These are phyloP conservation scores for Trifolium repens DNA, from an alignment of 306 rosid genomes.

Conservation along the genomic window DNA sequence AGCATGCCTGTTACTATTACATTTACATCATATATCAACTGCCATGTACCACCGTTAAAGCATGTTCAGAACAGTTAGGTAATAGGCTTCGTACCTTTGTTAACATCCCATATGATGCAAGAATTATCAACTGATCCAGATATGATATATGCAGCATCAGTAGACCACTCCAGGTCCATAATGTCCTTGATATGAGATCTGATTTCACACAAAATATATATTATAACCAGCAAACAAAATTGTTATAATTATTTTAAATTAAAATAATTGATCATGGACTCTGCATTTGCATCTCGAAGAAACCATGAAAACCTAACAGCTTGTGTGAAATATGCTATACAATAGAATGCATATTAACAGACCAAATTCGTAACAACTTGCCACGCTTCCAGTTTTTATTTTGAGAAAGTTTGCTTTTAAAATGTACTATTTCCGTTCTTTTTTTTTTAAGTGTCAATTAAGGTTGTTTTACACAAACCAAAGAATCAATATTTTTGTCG, in stretches of 20 bases:
- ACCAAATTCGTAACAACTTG: too few relatives aligned
- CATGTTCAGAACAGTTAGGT: constrained; percentile 3
- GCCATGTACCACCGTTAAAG: constrained; percentile 22
- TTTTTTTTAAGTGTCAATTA: not conserved
- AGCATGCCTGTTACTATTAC: not conserved
- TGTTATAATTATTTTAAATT: not conserved
- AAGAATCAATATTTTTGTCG: not conserved
- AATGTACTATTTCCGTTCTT: not conserved
- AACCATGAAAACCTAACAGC: not conserved
- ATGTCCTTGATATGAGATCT: constrained; percentile 94
- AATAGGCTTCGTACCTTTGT: constrained; percentile 63
- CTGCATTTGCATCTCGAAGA: not conserved
- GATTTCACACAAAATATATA: constrained; percentile 37
- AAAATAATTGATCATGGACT: not conserved
- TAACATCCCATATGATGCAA: constrained; percentile 93
- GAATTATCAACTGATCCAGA: constrained; percentile 95
- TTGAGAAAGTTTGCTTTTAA: not conserved
- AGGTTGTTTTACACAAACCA: not conserved
- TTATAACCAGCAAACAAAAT: constrained; percentile 22
- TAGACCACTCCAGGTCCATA: constrained; percentile 89
- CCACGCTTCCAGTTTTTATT: not conserved
- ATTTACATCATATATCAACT: constrained; percentile 28
- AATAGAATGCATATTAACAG: not conserved
- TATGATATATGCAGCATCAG: constrained; percentile 67
- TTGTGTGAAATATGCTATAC: constrained; percentile 18